phyloP scores from a whole-genome alignment of 441 rosid species.

The Gossypium lobatum region DNA sequence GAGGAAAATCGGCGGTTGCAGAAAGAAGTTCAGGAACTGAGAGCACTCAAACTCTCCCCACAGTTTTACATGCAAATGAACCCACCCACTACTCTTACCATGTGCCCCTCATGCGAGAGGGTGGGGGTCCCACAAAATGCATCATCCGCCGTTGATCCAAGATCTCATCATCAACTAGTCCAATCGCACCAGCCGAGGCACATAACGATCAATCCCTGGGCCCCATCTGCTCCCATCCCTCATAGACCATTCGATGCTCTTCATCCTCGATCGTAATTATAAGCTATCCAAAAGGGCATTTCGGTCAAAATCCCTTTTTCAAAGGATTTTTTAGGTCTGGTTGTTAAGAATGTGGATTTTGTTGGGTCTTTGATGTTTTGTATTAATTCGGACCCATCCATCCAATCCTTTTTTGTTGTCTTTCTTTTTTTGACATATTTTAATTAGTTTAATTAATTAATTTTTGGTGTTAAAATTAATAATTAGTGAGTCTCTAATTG shows the following conservation, averaged over 20 bases:
- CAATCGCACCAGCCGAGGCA: slow-evolving; percentile 26
- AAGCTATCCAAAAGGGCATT: not conserved
- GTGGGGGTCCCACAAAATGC: slow-evolving; percentile 53
- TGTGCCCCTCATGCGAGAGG: slow-evolving; percentile 97
- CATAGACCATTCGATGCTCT: slow-evolving; percentile 42
- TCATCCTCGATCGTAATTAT: slow-evolving; percentile 42
- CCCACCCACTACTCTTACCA: slow-evolving; percentile 94
- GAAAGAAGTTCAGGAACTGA: slow-evolving; percentile 82
- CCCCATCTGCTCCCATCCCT: slow-evolving; percentile 15
- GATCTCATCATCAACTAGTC: slow-evolving; percentile 20
- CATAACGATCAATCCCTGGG: slow-evolving; percentile 57
- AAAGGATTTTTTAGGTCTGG: slow-evolving; percentile 27
- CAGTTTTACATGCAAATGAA: slow-evolving; percentile 94
- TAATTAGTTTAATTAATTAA: not conserved
- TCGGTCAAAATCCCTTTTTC: slow-evolving; percentile 9
- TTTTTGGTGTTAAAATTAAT: too few relatives aligned
- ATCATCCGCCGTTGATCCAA: slow-evolving; percentile 23
- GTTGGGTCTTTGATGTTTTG: slow-evolving; percentile 34
- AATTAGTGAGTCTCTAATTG: too few relatives aligned
- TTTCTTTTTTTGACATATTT: not conserved
- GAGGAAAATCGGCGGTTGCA: slow-evolving; percentile 88
- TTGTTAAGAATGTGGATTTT: slow-evolving; percentile 31
- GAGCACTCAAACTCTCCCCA: slow-evolving; percentile 89
- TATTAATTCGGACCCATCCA: not conserved
- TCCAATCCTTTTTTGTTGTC: not conserved